Evolutionary conservation across 768 basidiomycete species (phyloP).

Genomic region (Rhodotorula kratochvilovae): DNA sequence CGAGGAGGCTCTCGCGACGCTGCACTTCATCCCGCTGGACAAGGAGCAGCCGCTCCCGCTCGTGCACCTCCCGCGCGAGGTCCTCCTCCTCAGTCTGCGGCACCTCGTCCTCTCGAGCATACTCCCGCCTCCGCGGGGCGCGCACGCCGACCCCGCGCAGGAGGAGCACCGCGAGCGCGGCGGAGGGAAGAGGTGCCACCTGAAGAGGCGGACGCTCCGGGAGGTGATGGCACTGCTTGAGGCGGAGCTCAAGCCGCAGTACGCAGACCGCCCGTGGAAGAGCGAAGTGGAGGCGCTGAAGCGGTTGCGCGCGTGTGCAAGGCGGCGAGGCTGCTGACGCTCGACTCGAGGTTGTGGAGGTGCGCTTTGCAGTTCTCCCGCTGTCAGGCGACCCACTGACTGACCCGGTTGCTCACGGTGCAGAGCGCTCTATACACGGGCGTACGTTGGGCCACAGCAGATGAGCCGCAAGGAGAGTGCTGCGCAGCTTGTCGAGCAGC

Average conservation of each 20-base stretch:
- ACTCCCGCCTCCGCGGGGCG: slow-evolving; percentile 11
- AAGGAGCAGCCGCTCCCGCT: slow-evolving; percentile 27
- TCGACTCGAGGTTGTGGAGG: slow-evolving; percentile 29
- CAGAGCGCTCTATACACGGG: slow-evolving; percentile 8
- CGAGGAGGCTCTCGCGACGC: slow-evolving; percentile 10
- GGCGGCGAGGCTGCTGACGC: slow-evolving; percentile 26
- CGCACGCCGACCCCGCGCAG: not conserved
- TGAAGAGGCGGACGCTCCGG: slow-evolving; percentile 16
- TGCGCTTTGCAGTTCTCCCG: not conserved
- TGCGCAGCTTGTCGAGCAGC: slow-evolving; percentile 13
- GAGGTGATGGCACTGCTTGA: slow-evolving; percentile 30
- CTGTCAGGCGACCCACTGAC: too few species aligned
- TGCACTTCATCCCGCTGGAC: slow-evolving; percentile 34
- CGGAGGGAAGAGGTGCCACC: not conserved
- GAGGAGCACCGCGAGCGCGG: not conserved
- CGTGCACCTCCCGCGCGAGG: slow-evolving; percentile 35
- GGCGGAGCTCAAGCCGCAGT: slow-evolving; percentile 19
- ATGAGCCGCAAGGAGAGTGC: slow-evolving; percentile 11
- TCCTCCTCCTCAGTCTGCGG: slow-evolving; percentile 37
- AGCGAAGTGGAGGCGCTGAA: slow-evolving; percentile 36
- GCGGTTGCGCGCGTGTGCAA: slow-evolving; percentile 26
- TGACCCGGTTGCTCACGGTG: rapidly evolving
- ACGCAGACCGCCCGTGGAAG: slow-evolving; percentile 23
- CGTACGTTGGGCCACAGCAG: slow-evolving; percentile 29
- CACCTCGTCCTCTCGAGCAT: slow-evolving; percentile 31